Evolutionary conservation across 371 early-diverging fungal genomes (phyloP).

Genomic region (Dipsacomyces acuminosporus): DNA sequence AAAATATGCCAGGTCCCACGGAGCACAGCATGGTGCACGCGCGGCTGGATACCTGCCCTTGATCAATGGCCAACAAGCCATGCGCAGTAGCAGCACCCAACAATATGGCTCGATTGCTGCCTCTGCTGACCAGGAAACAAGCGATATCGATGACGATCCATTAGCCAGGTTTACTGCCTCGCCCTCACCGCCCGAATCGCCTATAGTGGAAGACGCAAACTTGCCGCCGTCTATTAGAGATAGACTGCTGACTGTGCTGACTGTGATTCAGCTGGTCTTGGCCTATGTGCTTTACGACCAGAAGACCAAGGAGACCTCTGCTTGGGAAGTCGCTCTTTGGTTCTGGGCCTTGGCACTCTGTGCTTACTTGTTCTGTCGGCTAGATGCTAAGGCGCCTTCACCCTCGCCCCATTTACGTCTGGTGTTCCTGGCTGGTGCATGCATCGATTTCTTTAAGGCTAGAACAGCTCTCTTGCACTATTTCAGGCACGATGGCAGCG

Average conservation of each 20-base stretch:
- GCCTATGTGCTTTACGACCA: slow-evolving; percentile 5
- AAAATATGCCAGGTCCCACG: neutral
- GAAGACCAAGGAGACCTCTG: neutral
- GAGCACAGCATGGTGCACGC: neutral
- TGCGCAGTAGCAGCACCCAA: neutral
- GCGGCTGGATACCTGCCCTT: slow-evolving; percentile 8
- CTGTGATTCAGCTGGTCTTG: slow-evolving; percentile 11
- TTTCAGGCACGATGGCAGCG: slow-evolving; percentile 4
- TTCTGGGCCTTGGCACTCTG: slow-evolving; percentile 28
- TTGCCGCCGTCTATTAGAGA: slow-evolving; percentile 26
- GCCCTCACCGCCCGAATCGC: neutral
- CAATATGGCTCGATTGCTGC: slow-evolving; percentile 1
- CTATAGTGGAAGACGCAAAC: neutral
- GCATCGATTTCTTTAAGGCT: slow-evolving; percentile 15
- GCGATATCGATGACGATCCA: slow-evolving; percentile 8
- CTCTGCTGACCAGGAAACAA: slow-evolving; percentile 9
- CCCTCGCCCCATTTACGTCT: slow-evolving; percentile 42
- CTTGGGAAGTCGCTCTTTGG: slow-evolving; percentile 25
- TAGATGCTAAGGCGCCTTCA: slow-evolving; percentile 14
- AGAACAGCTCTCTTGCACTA: slow-evolving; percentile 37
- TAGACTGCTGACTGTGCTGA: slow-evolving; percentile 12
- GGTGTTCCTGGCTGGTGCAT: slow-evolving; percentile 20
- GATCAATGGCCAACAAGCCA: neutral
- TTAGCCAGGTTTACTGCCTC: too few species aligned
- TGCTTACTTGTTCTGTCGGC: slow-evolving; percentile 22